Percentiles rank a stretch among this genome's conserved stretches.
These are phyloP conservation scores for Mycena vulgaris DNA, from an alignment of 768 basidiomycete genomes.

Conservation along the genomic window DNA sequence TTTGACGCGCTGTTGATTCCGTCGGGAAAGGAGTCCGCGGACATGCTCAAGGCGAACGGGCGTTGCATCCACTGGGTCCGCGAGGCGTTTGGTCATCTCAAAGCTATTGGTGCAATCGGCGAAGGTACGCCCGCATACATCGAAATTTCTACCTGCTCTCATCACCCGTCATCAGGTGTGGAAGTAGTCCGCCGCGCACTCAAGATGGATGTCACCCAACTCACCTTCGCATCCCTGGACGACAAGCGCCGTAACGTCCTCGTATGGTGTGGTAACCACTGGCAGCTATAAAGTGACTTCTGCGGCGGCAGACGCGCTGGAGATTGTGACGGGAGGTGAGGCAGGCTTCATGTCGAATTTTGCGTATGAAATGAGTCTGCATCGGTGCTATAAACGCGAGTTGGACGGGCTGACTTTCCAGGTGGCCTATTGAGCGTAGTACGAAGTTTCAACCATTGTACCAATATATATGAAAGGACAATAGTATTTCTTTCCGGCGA, in stretches of 20 bases:
- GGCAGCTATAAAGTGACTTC: background rate
- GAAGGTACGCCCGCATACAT: background rate
- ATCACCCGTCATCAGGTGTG: background rate
- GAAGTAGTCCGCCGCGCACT: background rate
- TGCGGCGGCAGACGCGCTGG: background rate
- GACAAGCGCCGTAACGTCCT: background rate
- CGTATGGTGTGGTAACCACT: background rate
- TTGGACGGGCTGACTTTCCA: constrained; percentile 39
- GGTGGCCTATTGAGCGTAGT: no score
- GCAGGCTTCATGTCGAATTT: constrained; percentile 73
- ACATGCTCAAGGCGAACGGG: constrained; percentile 56
- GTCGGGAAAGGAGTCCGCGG: constrained; percentile 74
- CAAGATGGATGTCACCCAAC: background rate
- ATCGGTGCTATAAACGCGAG: constrained; percentile 77
- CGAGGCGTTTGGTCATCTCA: background rate
- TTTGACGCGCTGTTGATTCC: constrained; percentile 90
- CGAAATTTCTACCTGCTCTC: background rate
- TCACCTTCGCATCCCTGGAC: background rate
- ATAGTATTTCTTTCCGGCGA: no score
- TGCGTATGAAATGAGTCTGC: constrained; percentile 75
- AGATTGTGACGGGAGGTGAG: constrained; percentile 44
- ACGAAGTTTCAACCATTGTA: no score
- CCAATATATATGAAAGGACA: no score
- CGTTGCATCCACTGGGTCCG: background rate
- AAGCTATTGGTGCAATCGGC: background rate